Evolutionary conservation across 108 stramenopile genomes (phyloP), one percentile per base, ranked within the genome.

Genomic region (Cyclotella baltica): DNA sequence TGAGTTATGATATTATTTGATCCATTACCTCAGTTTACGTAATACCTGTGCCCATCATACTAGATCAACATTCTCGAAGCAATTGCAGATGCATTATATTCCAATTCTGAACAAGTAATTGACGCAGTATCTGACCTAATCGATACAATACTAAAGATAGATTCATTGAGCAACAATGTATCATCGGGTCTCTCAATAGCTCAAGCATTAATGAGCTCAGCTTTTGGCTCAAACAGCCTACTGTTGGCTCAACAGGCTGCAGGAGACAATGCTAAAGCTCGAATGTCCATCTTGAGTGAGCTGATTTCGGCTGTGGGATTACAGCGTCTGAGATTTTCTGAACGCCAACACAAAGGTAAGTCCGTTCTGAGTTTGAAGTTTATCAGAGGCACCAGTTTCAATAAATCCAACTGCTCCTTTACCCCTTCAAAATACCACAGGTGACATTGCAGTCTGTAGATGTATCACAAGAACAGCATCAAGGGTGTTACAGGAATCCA

Each of bases 41-140:
- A n/a, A n/a, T 37, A 28, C 6, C 52, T 30, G 20, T 76, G 23
- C 20, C 19, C 16, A 27, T 19, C 18, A 23, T 62, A 59, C n/a
- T 61, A 93, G 92, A 59, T 90, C 43, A 88, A 90, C 66, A 81
- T 93, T 62, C 75, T 91, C 11, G 87, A 83, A 47, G 53, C 87
- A 28, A 69, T 93, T 8, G 88, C 84, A 62, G 89, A 91, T 78
- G 86, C 89, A 38, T 69, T 93, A 80, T 89, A 93, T 56, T 89
- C 90, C 11, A 88, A 91, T 66, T 85, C 89, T 18, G 73, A 81
- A 58, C 30, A 59, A 19, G 89, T 90, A 22, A 78, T 93, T 1
- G 89, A 88, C 71, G 89, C 89, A 58, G 64, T 91, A 3, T 89
- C 92, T 2, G 92, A 93, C 40, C 73, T 93, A 1, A 73, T 93